phyloP scores from a whole-genome alignment of 768 basidiomycete species.

The Trametes cingulata region DNA sequence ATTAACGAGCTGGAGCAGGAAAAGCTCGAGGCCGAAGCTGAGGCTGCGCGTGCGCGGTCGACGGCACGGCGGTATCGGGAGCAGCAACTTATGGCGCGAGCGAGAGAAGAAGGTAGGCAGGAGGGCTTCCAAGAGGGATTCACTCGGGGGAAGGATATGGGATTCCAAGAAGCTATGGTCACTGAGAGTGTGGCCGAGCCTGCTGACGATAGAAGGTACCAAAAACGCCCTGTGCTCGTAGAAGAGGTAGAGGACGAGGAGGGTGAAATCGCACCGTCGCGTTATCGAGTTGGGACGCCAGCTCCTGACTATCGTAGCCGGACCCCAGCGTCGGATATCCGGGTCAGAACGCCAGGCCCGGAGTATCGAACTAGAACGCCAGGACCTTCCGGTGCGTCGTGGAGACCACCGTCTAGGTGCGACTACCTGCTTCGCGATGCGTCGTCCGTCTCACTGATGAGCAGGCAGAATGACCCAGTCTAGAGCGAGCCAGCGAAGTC shows the following conservation, averaged over 20 bases:
- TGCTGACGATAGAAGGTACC: background rate
- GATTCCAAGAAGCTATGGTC: constrained; percentile 37
- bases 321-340: constrained; percentile 9
- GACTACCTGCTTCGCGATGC: background rate
- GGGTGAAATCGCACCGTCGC: constrained; percentile 9
- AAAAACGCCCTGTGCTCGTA: constrained; percentile 8
- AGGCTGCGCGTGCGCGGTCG: constrained; percentile 55
- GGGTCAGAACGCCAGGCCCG: background rate
- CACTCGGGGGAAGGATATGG: constrained; percentile 45
- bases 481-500: background rate
- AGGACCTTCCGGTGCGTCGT: background rate
- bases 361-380: background rate
- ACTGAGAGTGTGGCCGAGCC: constrained; percentile 6
- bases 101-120: constrained; percentile 65
- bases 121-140: constrained; percentile 61
- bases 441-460: background rate
- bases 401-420: constrained; percentile 20
- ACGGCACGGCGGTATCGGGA: constrained; percentile 56
- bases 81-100: constrained; percentile 51
- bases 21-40: constrained; percentile 60
- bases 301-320: constrained; percentile 12
- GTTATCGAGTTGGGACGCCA: constrained; percentile 11
- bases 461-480: constrained; percentile 6
- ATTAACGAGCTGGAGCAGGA: constrained; percentile 60
- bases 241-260: constrained; percentile 23